These are phyloP conservation scores for Vanderwaltozyma tropicalis DNA, from an alignment of 805 yeast genomes.

Conservation along the genomic window DNA sequence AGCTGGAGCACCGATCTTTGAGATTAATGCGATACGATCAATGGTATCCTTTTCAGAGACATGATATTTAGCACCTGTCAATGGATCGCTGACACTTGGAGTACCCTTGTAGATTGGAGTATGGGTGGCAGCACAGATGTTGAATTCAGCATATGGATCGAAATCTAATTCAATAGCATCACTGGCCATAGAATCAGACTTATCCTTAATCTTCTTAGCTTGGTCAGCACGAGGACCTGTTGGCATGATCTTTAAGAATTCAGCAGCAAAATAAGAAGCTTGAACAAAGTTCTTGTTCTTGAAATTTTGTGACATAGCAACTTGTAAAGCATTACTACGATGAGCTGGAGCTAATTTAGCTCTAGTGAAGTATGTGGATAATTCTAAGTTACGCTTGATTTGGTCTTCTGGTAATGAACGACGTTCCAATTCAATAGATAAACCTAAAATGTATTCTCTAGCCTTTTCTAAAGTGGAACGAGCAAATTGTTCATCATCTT, in stretches of 20 bases:
- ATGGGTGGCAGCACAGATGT: slow-evolving; percentile 74
- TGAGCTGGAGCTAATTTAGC: slow-evolving; percentile 76
- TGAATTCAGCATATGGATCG: slow-evolving; percentile 86
- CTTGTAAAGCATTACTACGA: slow-evolving; percentile 78
- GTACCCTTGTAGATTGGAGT: slow-evolving; percentile 83
- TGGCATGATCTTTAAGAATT: slow-evolving; percentile 59
- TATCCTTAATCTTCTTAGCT: slow-evolving; percentile 72
- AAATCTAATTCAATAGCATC: slow-evolving; percentile 88
- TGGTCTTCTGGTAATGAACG: slow-evolving; percentile 64
- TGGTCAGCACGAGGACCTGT: slow-evolving; percentile 79
- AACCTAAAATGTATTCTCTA: slow-evolving; percentile 84
- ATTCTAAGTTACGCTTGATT: slow-evolving; percentile 77
- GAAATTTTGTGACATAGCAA: slow-evolving; percentile 89
- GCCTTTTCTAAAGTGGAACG: slow-evolving; percentile 60
- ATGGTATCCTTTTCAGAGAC: slow-evolving; percentile 65
- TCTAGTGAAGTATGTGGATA: slow-evolving; percentile 92
- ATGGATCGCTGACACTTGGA: slow-evolving; percentile 59
- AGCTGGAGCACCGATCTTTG: slow-evolving; percentile 82
- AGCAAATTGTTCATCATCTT: slow-evolving; percentile 70
- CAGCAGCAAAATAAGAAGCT: slow-evolving; percentile 83
- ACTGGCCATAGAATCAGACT: slow-evolving; percentile 67
- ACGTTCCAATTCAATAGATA: slow-evolving; percentile 83
- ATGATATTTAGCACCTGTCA: slow-evolving; percentile 85
- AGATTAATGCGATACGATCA: slow-evolving; percentile 65
- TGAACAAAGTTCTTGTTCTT: slow-evolving; percentile 78